Evolutionary conservation across 164 flowering plant species (phyloP), one percentile per base, ranked within the genome.

Genomic region (Litsea cubeba): DNA sequence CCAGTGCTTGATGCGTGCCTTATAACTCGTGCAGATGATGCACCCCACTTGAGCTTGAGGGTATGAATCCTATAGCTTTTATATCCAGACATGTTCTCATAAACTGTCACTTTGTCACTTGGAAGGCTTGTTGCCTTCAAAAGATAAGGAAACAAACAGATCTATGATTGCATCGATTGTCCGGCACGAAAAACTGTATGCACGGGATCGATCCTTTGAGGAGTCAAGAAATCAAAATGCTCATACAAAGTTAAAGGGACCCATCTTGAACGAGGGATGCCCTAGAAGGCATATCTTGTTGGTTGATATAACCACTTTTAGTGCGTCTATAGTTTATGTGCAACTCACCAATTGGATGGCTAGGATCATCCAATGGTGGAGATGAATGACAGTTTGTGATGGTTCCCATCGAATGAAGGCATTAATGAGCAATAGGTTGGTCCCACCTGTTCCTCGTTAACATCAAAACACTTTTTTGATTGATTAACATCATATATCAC

Each of bases 1-100:
- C 99, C 99, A 49, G 97, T 93, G 76, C 97, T 95, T 85, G 99
- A 95, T 91, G 77, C 98, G 5, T 95, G 98, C 80, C 85, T 95
- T 24, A 93, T 95, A 73, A 87, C 92, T 77, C 98, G 97, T 65
- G 98, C 98, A 65, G 97, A 89, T 83, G 99, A 95, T 84, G 93
- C 98, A 72, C 99, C 99, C 60, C 95, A 95, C 83, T 72, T 93
- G 72, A 90, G 83, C 74, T 80, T 90, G 94, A 74, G 79, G 94
- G 99, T 93, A 83, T 18, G 5, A 65, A 22, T 46, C 26, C 51
- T 46, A 5, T 12, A 23, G 54, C 68, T 23, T 8, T 46, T 28
- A 60, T 26, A 28, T 57, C 14, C n/a, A 23, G 17, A 7, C 35
- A 50, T 54, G 17, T 54, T 40, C 2, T 51, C 30, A n/a, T 72